Percentiles rank a stretch among this genome's conserved stretches.
phyloP scores from a whole-genome alignment of 1,284 basidiomycete genomes.

The Xerocomus nothofagi region DNA sequence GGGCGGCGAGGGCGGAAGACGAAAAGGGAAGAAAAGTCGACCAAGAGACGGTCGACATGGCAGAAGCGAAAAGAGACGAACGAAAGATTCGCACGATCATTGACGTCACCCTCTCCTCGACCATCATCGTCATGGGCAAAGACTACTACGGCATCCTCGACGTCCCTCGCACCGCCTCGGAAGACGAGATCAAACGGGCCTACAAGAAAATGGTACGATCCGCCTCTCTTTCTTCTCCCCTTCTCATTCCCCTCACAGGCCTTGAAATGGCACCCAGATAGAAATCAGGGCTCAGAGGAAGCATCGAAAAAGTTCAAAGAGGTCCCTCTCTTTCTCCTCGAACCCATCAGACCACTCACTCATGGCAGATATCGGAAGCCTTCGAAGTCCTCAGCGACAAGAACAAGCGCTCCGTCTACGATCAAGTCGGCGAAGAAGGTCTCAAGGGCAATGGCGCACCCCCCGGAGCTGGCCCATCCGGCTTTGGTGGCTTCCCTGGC shows the following conservation, averaged over 20 bases:
- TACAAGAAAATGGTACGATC: slow-evolving; percentile 73
- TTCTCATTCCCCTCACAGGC: slow-evolving; percentile 56
- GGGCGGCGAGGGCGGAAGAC: slow-evolving; percentile 60
- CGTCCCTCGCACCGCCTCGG: slow-evolving; percentile 69
- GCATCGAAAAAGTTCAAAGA: slow-evolving; percentile 94
- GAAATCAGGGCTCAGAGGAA: slow-evolving; percentile 81
- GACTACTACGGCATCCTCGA: slow-evolving; percentile 87
- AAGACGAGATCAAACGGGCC: slow-evolving; percentile 84
- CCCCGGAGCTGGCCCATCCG: slow-evolving; percentile 53
- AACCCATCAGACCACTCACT: neutral
- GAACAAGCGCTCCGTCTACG: slow-evolving; percentile 91
- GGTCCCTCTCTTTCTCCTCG: slow-evolving; percentile 42
- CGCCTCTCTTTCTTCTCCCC: slow-evolving; percentile 32
- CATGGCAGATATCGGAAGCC: slow-evolving; percentile 86
- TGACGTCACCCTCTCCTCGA: slow-evolving; percentile 30
- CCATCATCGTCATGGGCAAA: slow-evolving; percentile 54
- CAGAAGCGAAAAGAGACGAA: too few relatives aligned
- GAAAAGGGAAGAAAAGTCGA: slow-evolving; percentile 72
- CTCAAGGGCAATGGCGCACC: slow-evolving; percentile 70
- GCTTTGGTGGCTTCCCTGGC: slow-evolving; percentile 52
- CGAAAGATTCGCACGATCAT: neutral
- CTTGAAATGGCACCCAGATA: slow-evolving; percentile 90
- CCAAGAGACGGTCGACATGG: slow-evolving; percentile 59
- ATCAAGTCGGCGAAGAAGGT: slow-evolving; percentile 96
- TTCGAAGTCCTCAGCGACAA: slow-evolving; percentile 95